phyloP scores from a whole-genome alignment of 108 stramenopile genomes.

The Bacterosira constricta region DNA sequence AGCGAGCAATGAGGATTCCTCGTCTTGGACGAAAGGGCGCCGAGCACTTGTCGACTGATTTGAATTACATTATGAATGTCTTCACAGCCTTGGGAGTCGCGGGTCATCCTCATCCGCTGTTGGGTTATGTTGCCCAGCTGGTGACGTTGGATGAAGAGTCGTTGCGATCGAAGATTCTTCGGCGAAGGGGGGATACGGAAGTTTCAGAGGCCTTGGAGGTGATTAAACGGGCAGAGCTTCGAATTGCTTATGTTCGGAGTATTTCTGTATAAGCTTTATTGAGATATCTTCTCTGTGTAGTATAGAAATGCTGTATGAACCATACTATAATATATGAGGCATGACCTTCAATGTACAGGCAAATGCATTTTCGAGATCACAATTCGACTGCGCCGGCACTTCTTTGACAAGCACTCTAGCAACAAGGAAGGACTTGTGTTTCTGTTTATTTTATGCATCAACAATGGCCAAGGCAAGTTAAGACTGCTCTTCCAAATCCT shows the following conservation, averaged over 20 bases:
- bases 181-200: constrained; percentile 15
- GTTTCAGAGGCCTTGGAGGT: constrained; percentile 47
- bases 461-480: too few species aligned
- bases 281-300: not conserved
- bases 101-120: constrained; percentile 83
- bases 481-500: too few species aligned
- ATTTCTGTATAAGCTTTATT: constrained; percentile 12
- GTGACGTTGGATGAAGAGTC: constrained; percentile 54
- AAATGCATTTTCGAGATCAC: not conserved
- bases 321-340: too few species aligned
- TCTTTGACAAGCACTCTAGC: too few species aligned
- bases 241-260: constrained; percentile 42
- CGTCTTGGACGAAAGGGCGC: constrained; percentile 81
- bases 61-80: constrained; percentile 84
- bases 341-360: too few species aligned
- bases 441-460: too few species aligned
- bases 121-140: constrained; percentile 63
- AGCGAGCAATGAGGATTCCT: constrained; percentile 77
- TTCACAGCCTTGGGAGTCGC: constrained; percentile 81
- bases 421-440: too few species aligned
- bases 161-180: constrained; percentile 43
- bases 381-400: too few species aligned
- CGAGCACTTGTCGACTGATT: constrained; percentile 76
- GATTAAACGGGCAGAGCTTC: constrained; percentile 44
- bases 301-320: too few species aligned